A percentile compares a stretch with the other conserved stretches of the same genome.
Evolutionary conservation across 2,329 filamentous ascomycete species (phyloP).

Genomic region (Emmonsiellopsis sp.): DNA sequence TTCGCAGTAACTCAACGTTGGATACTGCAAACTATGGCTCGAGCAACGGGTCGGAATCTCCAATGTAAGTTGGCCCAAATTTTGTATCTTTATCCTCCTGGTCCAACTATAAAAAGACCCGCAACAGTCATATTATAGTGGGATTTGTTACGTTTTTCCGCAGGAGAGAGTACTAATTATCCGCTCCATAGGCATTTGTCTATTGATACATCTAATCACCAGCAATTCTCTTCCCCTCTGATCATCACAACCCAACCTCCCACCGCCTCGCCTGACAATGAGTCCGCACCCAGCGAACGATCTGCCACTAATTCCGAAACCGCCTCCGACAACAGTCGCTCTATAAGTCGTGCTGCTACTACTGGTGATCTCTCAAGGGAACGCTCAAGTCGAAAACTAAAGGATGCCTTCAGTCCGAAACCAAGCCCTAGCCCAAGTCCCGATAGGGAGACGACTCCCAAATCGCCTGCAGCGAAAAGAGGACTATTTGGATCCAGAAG

Average conservation of each 20-base stretch:
- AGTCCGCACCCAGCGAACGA: background rate
- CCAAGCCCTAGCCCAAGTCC: conserved; percentile 42
- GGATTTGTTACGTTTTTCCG: background rate
- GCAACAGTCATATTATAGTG: background rate
- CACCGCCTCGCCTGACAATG: background rate
- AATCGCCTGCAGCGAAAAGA: conserved; percentile 32
- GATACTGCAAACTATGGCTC: background rate
- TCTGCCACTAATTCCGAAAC: conserved; percentile 3
- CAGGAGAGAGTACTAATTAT: background rate
- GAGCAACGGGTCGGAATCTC: conserved; percentile 25
- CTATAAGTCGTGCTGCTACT: conserved; percentile 3
- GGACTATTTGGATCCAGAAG: conserved; percentile 30
- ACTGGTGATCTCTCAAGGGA: background rate
- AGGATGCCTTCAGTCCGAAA: conserved; percentile 57
- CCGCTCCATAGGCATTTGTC: background rate
- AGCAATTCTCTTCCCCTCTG: background rate
- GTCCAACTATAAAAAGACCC: too few relatives aligned
- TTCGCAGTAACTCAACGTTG: background rate
- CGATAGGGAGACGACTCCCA: conserved; percentile 34
- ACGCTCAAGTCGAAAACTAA: conserved; percentile 51
- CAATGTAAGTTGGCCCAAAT: conserved; percentile 19
- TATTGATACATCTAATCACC: background rate
- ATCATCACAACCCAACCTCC: background rate
- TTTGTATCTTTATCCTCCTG: too few relatives aligned
- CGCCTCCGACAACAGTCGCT: background rate